phyloP scores from a whole-genome alignment of 2,329 filamentous ascomycete species.

The Aureobasidium sp. region DNA sequence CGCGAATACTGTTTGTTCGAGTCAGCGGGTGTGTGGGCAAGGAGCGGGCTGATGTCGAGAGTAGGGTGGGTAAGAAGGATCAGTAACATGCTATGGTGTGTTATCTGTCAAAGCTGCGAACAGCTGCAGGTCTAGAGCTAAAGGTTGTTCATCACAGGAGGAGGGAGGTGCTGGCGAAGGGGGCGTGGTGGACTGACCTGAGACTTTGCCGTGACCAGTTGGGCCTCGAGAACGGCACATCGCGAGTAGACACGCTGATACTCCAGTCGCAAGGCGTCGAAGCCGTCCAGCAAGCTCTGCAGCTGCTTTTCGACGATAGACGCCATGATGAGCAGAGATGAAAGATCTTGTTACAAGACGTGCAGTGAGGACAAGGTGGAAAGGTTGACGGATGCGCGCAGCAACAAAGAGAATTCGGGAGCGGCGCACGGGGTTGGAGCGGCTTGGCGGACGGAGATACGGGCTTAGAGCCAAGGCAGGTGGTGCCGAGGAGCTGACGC shows the following conservation, averaged over 20 bases:
- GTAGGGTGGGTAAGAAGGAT: slow-evolving; percentile 18
- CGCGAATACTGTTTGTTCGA: slow-evolving; percentile 10
- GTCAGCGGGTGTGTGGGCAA: slow-evolving; percentile 4
- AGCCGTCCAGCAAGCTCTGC: slow-evolving; percentile 38
- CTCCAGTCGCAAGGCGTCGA: slow-evolving; percentile 40
- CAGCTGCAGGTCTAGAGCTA: slow-evolving; percentile 49
- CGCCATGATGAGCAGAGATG: neutral
- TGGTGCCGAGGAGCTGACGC: slow-evolving; percentile 9
- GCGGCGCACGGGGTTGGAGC: neutral
- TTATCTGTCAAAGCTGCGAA: slow-evolving; percentile 38
- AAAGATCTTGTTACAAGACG: neutral
- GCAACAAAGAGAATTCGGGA: slow-evolving; percentile 13
- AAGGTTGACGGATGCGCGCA: neutral
- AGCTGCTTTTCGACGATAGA: slow-evolving; percentile 24
- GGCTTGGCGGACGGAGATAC: neutral
- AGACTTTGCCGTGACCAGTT: slow-evolving; percentile 42
- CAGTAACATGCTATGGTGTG: slow-evolving; percentile 37
- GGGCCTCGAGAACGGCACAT: slow-evolving; percentile 40
- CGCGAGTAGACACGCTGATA: slow-evolving; percentile 40
- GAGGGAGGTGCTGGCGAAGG: neutral
- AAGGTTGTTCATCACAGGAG: slow-evolving; percentile 37
- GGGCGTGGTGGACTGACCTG: slow-evolving; percentile 35
- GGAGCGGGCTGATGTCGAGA: neutral
- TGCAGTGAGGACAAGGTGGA: neutral
- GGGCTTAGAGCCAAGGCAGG: neutral